These are phyloP conservation scores for Ascomycota sp. DNA, from an alignment of 2,329 filamentous ascomycete species.

Conservation along the genomic window DNA sequence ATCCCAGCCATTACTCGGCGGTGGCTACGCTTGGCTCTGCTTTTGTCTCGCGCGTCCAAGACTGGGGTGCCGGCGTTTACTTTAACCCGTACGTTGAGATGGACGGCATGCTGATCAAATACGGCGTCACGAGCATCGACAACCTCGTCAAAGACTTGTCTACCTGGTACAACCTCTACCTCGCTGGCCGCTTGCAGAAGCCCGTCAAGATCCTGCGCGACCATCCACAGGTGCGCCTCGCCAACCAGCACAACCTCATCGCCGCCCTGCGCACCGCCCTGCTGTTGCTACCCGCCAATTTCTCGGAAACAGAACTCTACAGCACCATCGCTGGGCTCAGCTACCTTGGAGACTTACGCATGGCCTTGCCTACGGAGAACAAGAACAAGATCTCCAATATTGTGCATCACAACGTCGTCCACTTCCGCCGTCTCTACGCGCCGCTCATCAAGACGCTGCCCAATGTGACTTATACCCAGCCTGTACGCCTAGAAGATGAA, in stretches of 20 bases:
- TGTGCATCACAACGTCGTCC: constrained; percentile 71
- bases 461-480: constrained; percentile 59
- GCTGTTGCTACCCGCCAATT: constrained; percentile 61
- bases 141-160: constrained; percentile 73
- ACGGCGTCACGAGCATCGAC: constrained; percentile 86
- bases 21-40: constrained; percentile 70
- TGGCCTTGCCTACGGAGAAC: constrained; percentile 78
- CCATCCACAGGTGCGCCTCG: constrained; percentile 74
- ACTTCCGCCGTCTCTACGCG: constrained; percentile 81
- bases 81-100: constrained; percentile 93
- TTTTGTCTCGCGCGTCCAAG: constrained; percentile 67
- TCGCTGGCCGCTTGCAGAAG: constrained; percentile 92
- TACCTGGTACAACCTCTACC: constrained; percentile 84
- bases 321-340: constrained; percentile 79
- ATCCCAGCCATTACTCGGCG: constrained; percentile 81
- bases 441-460: constrained; percentile 79
- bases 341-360: constrained; percentile 91
- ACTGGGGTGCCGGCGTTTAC: constrained; percentile 88
- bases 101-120: constrained; percentile 92
- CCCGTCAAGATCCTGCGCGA: constrained; percentile 95
- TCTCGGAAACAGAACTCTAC: constrained; percentile 77
- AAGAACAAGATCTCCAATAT: constrained; percentile 88
- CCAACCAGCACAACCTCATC: constrained; percentile 89
- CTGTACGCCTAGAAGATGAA: constrained; percentile 17
- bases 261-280: constrained; percentile 81